These are phyloP conservation scores for Phytophthora vignae DNA, from an alignment of 352 stramenopile genomes.

Conservation along the genomic window DNA sequence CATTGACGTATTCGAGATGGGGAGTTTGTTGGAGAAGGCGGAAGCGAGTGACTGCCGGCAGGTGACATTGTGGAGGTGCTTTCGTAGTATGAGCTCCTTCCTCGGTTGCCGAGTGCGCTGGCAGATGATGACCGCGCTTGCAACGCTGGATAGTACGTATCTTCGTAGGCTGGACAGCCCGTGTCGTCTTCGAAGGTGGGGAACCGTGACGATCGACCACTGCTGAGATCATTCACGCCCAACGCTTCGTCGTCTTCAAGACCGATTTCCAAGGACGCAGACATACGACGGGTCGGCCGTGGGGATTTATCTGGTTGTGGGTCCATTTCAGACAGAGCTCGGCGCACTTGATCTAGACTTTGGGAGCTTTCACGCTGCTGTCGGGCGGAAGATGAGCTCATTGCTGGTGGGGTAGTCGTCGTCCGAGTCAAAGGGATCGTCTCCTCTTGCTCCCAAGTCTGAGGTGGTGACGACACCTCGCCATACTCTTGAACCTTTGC, in stretches of 20 bases:
- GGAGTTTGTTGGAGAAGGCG: slow-evolving; percentile 33
- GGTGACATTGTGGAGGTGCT: not conserved
- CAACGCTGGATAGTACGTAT: slow-evolving; percentile 28
- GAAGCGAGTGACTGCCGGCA: slow-evolving; percentile 27
- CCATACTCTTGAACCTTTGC: slow-evolving; percentile 2
- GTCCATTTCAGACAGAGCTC: slow-evolving; percentile 32
- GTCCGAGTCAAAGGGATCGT: not conserved
- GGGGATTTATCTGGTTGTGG: not conserved
- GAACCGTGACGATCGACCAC: slow-evolving; percentile 32
- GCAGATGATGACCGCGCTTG: slow-evolving; percentile 25
- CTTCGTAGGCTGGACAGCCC: slow-evolving; percentile 69
- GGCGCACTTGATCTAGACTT: slow-evolving; percentile 37
- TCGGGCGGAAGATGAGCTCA: not conserved
- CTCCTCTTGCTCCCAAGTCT: slow-evolving; percentile 12
- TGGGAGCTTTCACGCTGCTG: slow-evolving; percentile 27
- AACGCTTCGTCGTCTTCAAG: slow-evolving; percentile 26
- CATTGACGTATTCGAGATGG: slow-evolving; percentile 34
- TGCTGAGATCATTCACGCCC: slow-evolving; percentile 22
- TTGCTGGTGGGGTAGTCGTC: slow-evolving; percentile 9
- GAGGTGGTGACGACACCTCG: slow-evolving; percentile 21
- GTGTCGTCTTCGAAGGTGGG: slow-evolving; percentile 69
- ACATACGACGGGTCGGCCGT: not conserved
- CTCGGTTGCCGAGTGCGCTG: slow-evolving; percentile 24
- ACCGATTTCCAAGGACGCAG: slow-evolving; percentile 11
- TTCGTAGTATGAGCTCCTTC: slow-evolving; percentile 3